Evolutionary conservation across 352 stramenopile species (phyloP).

Genomic region (Blastocystis sp.): DNA sequence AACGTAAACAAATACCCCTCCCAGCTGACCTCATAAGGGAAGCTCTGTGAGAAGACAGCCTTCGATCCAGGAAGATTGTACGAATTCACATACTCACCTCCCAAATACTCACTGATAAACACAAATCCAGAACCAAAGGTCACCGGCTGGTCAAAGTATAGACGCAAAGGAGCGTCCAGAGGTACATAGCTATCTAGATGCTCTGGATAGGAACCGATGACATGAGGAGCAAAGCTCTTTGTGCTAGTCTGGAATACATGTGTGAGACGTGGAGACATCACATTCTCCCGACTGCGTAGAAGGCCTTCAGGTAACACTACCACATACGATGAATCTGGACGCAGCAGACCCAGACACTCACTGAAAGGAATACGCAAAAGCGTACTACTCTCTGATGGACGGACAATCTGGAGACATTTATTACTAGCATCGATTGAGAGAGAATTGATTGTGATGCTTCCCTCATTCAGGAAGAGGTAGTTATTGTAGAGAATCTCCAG

Average conservation of each 20-base stretch:
- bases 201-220: not conserved
- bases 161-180: not conserved
- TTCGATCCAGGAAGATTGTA: conserved; percentile 36
- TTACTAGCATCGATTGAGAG: conserved; percentile 13
- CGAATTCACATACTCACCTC: conserved; percentile 33
- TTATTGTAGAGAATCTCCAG: not conserved
- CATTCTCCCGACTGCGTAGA: not conserved
- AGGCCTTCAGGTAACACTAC: conserved; percentile 31
- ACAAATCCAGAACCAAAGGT: not conserved
- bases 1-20: conserved; percentile 29
- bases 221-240: not conserved
- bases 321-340: not conserved
- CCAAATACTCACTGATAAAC: conserved; percentile 40
- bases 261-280: not conserved
- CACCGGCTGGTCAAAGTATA: conserved; percentile 46
- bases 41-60: not conserved
- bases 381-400: not conserved
- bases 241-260: conserved; percentile 5
- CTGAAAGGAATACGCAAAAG: not conserved
- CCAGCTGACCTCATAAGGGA: conserved; percentile 28
- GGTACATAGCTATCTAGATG: not conserved
- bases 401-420: conserved; percentile 29
- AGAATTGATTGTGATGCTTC: not conserved
- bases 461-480: conserved; percentile 41
- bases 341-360: conserved; percentile 11